Base-by-base conservation (phyloP, 2,329 filamentous ascomycete species). In the Byssothecium circinans region DNA sequence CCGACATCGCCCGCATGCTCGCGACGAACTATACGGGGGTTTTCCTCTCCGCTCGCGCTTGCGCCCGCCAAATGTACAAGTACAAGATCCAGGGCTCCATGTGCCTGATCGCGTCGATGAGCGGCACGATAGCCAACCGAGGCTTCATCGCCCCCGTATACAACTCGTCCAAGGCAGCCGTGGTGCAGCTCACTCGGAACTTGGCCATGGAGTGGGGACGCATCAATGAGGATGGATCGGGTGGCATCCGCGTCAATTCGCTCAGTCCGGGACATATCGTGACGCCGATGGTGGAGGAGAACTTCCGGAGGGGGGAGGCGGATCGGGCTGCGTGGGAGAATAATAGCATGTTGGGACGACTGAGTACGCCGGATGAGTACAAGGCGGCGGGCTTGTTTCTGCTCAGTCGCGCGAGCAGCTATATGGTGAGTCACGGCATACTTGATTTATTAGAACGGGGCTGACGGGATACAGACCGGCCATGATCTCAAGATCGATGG, bases 231-330 rank as follows among this genome's bases (percentile, higher is more conserved):
- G 67, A 67, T 40, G 87, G 86, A 10, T 71, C 75, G 50, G 74
- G 86, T 56, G 82, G 82, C 18, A 91, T 92, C 61, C 81, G 88
- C 3, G 86, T 91, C 45, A 92, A 92, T 72, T 88, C 85, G 4
- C 79, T 92, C 45, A 89, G 85, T 20, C 87, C 88, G 0, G 88
- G 88, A 19, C 89, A 90, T 65, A 89, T 90, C 62, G 78, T 87
- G 22, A 91, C 87, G 2, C 83, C 87, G 8, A 95, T 95, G 90
- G 88, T 92, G 1, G 81, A 88, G 65, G 80, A 82, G 49, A 81
- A 95, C 32, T 92, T 95, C 62, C 78, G 83, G 53, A 79, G 84
- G 52, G 80, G 85, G 52, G 80, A 87, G 56, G 86, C 83, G 50
- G 87, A 88, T 0, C 65, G 61, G 29, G 58, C 63, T 19, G 79